phyloP scores from a whole-genome alignment of 345 rosid species.

The Citrus unshiu region DNA sequence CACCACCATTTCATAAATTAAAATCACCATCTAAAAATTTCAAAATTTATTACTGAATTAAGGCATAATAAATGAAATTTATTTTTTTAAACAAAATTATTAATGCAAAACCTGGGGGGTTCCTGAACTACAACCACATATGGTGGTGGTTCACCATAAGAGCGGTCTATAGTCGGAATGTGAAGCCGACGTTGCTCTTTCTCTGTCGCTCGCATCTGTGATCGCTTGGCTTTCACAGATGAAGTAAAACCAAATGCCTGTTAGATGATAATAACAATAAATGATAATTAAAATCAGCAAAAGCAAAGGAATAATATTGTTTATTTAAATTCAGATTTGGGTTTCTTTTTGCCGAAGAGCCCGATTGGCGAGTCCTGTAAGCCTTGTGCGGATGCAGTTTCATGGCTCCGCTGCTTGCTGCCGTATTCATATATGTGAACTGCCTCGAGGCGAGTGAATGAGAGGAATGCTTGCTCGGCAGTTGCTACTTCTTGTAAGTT shows the following conservation, averaged over 20 bases:
- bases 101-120: conserved; percentile 40
- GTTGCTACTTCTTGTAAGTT: too few species aligned
- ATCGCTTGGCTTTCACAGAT: conserved; percentile 54
- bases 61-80: not conserved
- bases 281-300: not conserved
- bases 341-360: conserved; percentile 54
- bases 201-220: conserved; percentile 62
- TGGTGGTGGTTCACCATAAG: conserved; percentile 24
- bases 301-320: not conserved
- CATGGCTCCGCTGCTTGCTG: conserved; percentile 20
- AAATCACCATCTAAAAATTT: not conserved
- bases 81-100: too few species aligned
- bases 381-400: conserved; percentile 48
- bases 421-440: not conserved
- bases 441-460: not conserved
- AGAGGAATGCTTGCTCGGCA: not conserved
- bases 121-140: conserved; percentile 80
- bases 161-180: conserved; percentile 67
- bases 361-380: conserved; percentile 69
- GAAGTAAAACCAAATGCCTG: conserved; percentile 76
- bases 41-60: not conserved
- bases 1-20: conserved; percentile 10
- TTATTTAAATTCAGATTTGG: not conserved
- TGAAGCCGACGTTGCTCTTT: conserved; percentile 84
- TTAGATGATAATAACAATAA: not conserved